These are phyloP conservation scores for Suillus variegatus DNA, from an alignment of 768 basidiomycete genomes.

Conservation along the genomic window DNA sequence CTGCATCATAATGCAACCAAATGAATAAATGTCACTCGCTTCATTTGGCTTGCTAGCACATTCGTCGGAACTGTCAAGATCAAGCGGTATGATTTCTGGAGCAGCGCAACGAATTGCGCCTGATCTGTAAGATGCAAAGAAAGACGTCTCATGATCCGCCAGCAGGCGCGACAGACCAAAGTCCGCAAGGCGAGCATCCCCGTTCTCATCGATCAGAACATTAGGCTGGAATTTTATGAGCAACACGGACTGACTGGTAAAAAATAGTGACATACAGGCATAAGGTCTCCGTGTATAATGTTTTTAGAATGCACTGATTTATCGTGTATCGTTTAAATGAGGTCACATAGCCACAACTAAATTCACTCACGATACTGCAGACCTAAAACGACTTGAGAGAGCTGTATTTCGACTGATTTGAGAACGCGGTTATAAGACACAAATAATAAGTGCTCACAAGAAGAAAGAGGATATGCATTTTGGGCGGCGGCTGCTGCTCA, in stretches of 20 bases:
- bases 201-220: slow-evolving; percentile 1
- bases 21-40: slow-evolving; percentile 7
- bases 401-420: background rate
- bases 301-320: background rate
- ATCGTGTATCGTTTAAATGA: background rate
- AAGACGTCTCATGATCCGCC: background rate
- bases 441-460: slow-evolving; percentile 14
- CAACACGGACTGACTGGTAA: background rate
- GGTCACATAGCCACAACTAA: no score
- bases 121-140: background rate
- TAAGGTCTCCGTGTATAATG: slow-evolving; percentile 5
- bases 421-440: background rate
- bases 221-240: background rate
- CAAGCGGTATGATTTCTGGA: background rate
- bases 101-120: slow-evolving; percentile 4
- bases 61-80: background rate
- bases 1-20: slow-evolving; percentile 9
- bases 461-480: slow-evolving; percentile 11
- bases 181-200: background rate
- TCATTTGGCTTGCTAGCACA: background rate
- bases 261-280: background rate
- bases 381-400: slow-evolving; percentile 3
- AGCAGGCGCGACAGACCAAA: slow-evolving; percentile 1
- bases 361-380: slow-evolving; percentile 11
- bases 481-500: background rate